These are phyloP conservation scores for Penicillium odoratum DNA, from an alignment of 495 filamentous ascomycete species.

Conservation along the genomic window DNA sequence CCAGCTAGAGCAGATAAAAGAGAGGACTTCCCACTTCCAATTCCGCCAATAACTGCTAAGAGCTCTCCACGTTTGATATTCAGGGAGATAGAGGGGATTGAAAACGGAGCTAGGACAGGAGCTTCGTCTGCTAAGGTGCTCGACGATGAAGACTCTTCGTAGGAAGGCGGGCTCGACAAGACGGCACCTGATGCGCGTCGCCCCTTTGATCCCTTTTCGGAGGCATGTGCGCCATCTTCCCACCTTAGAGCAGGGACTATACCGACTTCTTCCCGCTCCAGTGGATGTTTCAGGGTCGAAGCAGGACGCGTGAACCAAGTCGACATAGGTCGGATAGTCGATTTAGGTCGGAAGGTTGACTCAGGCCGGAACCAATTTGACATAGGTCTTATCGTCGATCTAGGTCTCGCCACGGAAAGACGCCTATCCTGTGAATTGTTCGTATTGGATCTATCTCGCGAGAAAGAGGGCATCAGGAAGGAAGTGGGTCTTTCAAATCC, in stretches of 20 bases:
- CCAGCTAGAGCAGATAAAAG: constrained; percentile 1
- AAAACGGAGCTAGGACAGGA: background rate
- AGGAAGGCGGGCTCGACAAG: background rate
- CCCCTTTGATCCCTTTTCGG: background rate
- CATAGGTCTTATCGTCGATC: background rate
- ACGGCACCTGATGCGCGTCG: background rate
- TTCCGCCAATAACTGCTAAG: constrained; percentile 1
- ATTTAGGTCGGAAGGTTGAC: background rate
- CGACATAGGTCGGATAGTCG: background rate
- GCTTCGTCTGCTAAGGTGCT: background rate
- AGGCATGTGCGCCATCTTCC: background rate
- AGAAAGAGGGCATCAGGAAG: background rate
- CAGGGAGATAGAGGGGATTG: background rate
- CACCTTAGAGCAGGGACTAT: background rate
- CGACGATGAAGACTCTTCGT: background rate
- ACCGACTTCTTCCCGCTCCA: background rate
- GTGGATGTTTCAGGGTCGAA: background rate
- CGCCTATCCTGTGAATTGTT: background rate
- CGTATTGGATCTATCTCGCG: background rate
- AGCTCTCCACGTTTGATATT: background rate
- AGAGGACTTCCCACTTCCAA: constrained; percentile 3
- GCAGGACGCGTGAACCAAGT: background rate
- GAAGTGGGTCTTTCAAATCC: background rate
- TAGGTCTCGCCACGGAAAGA: background rate
- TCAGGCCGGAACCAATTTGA: background rate